A percentile compares a stretch with the other conserved stretches of the same genome.
These are phyloP conservation scores for Neltuma alba DNA, from an alignment of 306 rosid species.

Conservation along the genomic window DNA sequence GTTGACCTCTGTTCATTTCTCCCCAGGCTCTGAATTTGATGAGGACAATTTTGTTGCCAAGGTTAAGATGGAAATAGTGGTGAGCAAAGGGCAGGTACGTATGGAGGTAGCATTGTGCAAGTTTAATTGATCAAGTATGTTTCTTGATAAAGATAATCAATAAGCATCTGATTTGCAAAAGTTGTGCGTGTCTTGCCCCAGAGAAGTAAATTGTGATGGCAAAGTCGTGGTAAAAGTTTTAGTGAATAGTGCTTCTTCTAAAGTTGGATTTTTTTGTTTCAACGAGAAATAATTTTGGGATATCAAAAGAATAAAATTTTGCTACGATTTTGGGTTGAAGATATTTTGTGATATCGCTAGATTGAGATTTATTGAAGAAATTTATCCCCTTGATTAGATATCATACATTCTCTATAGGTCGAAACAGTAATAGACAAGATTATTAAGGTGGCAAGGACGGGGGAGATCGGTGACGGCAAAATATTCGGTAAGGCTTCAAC, in stretches of 20 bases:
- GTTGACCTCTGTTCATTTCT: conserved; percentile 21
- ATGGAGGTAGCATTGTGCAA: conserved; percentile 1
- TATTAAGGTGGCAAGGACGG: conserved; percentile 79
- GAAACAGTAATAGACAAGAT: conserved; percentile 75
- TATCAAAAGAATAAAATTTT: neutral
- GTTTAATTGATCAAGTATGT: neutral
- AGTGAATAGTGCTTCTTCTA: neutral
- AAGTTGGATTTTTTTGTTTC: conserved; percentile 3
- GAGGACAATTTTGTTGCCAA: conserved; percentile 84
- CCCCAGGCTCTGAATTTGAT: conserved; percentile 82
- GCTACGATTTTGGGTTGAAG: conserved; percentile 2
- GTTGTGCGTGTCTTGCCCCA: neutral
- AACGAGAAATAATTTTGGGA: conserved; percentile 5
- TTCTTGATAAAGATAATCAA: conserved; percentile 3
- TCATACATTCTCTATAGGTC: conserved; percentile 50
- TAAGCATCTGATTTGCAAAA: neutral
- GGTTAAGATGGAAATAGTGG: conserved; percentile 96
- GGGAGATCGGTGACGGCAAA: conserved; percentile 97
- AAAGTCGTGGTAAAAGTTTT: conserved; percentile 14
- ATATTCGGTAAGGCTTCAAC: conserved; percentile 69
- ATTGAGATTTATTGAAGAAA: neutral
- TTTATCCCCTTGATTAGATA: conserved; percentile 15
- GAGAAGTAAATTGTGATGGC: neutral
- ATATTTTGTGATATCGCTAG: neutral
- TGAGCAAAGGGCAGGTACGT: conserved; percentile 76